phyloP scores from a whole-genome alignment of 208 protist genomes.

The Crithidia bombi region DNA sequence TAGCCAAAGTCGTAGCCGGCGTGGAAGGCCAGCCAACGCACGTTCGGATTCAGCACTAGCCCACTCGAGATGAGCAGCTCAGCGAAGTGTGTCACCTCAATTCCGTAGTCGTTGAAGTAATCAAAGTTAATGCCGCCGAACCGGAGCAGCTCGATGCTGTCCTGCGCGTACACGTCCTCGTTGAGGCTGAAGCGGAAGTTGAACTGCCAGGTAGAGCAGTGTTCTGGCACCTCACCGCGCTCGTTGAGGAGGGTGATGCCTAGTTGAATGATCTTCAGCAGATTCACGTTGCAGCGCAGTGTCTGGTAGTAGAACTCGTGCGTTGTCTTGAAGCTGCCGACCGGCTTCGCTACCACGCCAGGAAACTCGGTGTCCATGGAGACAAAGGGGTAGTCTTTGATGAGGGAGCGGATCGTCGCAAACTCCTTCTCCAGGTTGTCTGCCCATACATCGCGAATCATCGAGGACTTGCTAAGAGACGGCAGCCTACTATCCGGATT shows the following conservation, averaged over 20 bases:
- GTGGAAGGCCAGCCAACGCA: slow-evolving; percentile 99
- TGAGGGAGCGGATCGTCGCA: slow-evolving; percentile 91
- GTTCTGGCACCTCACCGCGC: slow-evolving; percentile 95
- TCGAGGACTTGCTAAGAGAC: slow-evolving; percentile 86
- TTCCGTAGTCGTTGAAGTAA: slow-evolving; percentile 93
- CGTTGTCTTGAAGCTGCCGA: slow-evolving; percentile 94
- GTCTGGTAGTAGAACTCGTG: slow-evolving; percentile 98
- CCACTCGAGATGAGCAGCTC: slow-evolving; percentile 97
- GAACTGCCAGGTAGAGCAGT: slow-evolving; percentile 99
- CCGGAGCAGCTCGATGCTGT: slow-evolving; percentile 97
- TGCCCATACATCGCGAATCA: slow-evolving; percentile 97
- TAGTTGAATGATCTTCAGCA: slow-evolving; percentile 99
- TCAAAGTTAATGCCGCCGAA: slow-evolving; percentile 98
- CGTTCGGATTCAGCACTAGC: slow-evolving; percentile 95
- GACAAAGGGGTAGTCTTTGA: slow-evolving; percentile 97
- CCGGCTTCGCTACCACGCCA: slow-evolving; percentile 97
- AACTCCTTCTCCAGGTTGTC: slow-evolving; percentile 98
- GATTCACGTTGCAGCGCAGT: slow-evolving; percentile 98
- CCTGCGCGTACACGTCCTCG: slow-evolving; percentile 97
- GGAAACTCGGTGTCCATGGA: slow-evolving; percentile 99
- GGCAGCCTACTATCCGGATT: slow-evolving; percentile 44
- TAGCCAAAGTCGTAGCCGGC: slow-evolving; percentile 99
- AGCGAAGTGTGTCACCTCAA: slow-evolving; percentile 97
- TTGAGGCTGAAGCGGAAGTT: slow-evolving; percentile 98
- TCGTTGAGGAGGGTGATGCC: slow-evolving; percentile 98